A percentile compares a stretch with the other conserved stretches of the same genome.
Evolutionary conservation across 148 eudicot species (phyloP).

Genomic region (Cornus controversa): DNA sequence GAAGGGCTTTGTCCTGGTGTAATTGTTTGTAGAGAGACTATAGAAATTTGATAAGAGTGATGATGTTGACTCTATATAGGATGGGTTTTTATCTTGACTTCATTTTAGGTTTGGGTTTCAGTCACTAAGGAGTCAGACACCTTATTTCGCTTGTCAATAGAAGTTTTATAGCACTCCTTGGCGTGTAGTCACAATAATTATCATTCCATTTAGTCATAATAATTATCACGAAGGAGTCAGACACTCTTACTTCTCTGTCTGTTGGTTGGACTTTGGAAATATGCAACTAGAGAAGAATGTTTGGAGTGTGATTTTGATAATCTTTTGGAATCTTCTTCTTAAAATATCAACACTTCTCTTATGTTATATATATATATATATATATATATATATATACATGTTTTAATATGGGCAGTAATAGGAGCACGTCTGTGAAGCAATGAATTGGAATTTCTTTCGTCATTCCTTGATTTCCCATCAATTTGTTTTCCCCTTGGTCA

Average conservation of each 20-base stretch:
- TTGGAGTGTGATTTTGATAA: no score
- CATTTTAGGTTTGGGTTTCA: background rate
- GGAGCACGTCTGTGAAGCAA: background rate
- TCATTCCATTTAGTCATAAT: no score
- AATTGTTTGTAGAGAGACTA: background rate
- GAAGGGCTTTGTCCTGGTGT: no score
- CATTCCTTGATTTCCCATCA: background rate
- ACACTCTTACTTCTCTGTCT: no score
- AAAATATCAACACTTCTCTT: no score
- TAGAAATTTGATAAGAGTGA: background rate
- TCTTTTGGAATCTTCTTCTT: background rate
- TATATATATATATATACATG: no score
- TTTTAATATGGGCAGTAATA: no score
- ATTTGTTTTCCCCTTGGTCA: background rate
- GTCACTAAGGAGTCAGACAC: background rate
- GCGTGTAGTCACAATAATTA: background rate
- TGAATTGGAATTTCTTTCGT: background rate
- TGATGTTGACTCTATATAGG: constrained; percentile 2
- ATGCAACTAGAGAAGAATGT: no score
- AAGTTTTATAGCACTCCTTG: background rate
- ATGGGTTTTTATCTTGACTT: constrained; percentile 2
- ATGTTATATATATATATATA: no score
- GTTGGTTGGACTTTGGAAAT: no score
- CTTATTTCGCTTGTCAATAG: background rate
- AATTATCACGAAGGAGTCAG: no score